Base-by-base conservation (phyloP, 2,329 filamentous ascomycete species). In the Pseudocercospora macadamiae region DNA sequence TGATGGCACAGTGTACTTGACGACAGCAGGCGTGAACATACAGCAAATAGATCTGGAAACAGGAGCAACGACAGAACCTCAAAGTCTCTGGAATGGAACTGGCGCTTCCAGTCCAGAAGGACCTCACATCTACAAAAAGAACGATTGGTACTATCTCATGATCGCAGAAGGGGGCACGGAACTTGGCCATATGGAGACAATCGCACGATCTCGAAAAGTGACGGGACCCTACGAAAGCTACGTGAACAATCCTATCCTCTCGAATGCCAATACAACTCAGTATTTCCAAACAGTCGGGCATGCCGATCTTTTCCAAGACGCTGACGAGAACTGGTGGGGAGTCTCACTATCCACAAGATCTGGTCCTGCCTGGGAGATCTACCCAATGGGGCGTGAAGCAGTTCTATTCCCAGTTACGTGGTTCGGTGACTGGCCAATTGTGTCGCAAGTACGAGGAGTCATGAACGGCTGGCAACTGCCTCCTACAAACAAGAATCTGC, bases 241-340 rank as follows among this genome's bases (percentile, higher is more conserved):
- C 42, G 58, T 62, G 8, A 47, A 55, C 8, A 73, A 72, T 30
- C 70, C 70, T 2, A 61, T 72, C 12, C 48, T 68, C 12, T 69
- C 65, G 0, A 66, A 66, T 18, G 57, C 60, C 18, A 68, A 67
- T 28, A 72, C 66, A 4, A 64, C 55, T 3, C 56, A 66, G 25
- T 70, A 73, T 74, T 74, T 67, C 57, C 83, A 85, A 62, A 82
- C 82, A 1, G 78, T 84, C 0, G 83, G 83, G 0, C 84, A 86
- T 54, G 79, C 81, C 0, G 83, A 86, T 61, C 60, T 86, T 2
- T 85, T 86, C 59, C 78, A 83, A 48, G 83, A 86, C 57, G 61
- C 62, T 0, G 32, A 63, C 0, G 81, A 79, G 0, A 77, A 80
- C 26, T 86, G 83, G 83, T 84, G 82, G 82, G 79, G 75, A 0